Percentiles rank a stretch among this genome's conserved stretches.
Conservation (phyloP, 257 asterid genomes). For the Solanum appendiculatum region DNA sequence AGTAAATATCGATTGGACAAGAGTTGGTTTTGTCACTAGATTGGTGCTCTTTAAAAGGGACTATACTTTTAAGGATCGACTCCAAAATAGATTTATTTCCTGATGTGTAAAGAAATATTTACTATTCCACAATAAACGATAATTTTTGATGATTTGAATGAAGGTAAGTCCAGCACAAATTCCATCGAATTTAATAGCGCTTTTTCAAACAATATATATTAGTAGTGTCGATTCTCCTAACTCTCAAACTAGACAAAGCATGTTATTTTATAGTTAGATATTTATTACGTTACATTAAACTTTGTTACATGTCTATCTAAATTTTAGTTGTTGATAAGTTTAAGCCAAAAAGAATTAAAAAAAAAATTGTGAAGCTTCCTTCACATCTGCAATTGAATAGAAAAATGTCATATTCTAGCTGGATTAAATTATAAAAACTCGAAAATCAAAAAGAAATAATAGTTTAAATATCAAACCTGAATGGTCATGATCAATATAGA, state of each 20-base stretch:
- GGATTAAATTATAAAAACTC: not conserved
- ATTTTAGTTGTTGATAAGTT: not conserved
- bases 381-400: not conserved
- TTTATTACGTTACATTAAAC: not conserved
- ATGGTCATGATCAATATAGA: not conserved
- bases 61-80: not conserved
- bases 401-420: not conserved
- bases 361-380: not conserved
- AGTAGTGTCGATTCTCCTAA: no score
- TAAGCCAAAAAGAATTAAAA: not conserved
- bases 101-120: not conserved
- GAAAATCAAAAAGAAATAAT: not conserved
- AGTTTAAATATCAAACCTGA: not conserved
- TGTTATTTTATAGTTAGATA: not conserved
- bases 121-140: not conserved
- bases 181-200: no score
- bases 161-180: no score
- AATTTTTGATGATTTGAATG: fast-evolving
- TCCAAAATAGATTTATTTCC: no score
- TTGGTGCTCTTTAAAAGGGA: not conserved
- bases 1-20: not conserved
- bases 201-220: no score
- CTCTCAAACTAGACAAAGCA: not conserved
- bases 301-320: not conserved
- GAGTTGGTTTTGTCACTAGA: not conserved